These are phyloP conservation scores for Pichia deserticola DNA, from an alignment of 805 yeast species.

Conservation along the genomic window DNA sequence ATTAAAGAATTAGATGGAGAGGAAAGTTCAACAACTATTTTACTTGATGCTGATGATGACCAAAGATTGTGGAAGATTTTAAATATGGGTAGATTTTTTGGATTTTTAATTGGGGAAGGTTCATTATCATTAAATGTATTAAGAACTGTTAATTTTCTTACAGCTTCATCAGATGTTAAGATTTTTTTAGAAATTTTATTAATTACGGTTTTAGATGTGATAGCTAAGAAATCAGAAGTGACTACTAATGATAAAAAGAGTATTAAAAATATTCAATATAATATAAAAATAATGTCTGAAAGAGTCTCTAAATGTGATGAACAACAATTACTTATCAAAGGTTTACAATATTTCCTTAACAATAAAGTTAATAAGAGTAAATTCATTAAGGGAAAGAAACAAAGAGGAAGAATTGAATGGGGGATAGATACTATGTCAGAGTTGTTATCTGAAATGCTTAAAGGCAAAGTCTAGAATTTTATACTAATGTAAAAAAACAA, in stretches of 20 bases:
- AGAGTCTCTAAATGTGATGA: conserved; percentile 47
- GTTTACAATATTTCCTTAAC: conserved; percentile 55
- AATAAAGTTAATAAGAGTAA: conserved; percentile 39
- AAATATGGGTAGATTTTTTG: conserved; percentile 77
- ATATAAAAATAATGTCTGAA: conserved; percentile 27
- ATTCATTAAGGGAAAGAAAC: conserved; percentile 46
- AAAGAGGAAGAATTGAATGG: conserved; percentile 56
- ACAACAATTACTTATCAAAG: conserved; percentile 52
- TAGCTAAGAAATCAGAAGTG: conserved; percentile 57
- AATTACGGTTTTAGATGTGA: conserved; percentile 54
- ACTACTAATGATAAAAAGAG: conserved; percentile 34
- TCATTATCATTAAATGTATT: conserved; percentile 66
- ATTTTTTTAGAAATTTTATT: conserved; percentile 69
- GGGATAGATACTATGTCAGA: conserved; percentile 51
- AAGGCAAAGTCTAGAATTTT: conserved; percentile 6
- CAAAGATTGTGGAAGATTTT: conserved; percentile 50
- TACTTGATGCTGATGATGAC: conserved; percentile 48
- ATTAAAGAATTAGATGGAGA: conserved; percentile 60
- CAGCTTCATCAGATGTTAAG: conserved; percentile 51
- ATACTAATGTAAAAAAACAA: too few species aligned
- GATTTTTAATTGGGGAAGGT: conserved; percentile 65
- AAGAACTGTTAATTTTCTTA: conserved; percentile 65
- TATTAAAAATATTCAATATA: conserved; percentile 27
- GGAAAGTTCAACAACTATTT: conserved; percentile 19
- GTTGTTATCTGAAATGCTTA: conserved; percentile 36